Conservation (phyloP, 257 asterid genomes). For the Nicotiana tabacum region DNA sequence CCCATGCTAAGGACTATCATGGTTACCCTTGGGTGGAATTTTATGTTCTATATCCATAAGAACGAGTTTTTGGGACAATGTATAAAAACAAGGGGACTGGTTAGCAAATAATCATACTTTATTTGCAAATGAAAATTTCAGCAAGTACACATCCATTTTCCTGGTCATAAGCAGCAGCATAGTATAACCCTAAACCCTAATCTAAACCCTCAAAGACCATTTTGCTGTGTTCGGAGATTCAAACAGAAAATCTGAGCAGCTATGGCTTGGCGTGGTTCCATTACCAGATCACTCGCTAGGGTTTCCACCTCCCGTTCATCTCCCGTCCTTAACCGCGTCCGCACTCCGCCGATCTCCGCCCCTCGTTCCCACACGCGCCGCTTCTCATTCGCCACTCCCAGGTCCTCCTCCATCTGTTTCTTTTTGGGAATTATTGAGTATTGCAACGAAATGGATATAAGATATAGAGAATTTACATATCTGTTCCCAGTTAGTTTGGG, state of each 20-base stretch:
- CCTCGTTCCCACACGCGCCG: constrained; percentile 65
- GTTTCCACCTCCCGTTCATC: constrained; percentile 73
- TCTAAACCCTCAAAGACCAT: constrained; percentile 26
- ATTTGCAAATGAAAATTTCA: background rate
- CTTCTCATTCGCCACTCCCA: constrained; percentile 63
- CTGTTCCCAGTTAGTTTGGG: background rate
- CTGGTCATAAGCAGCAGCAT: constrained; percentile 19
- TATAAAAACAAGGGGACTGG: background rate
- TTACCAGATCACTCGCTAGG: constrained; percentile 73
- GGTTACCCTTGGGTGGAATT: background rate
- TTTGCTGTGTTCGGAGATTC: background rate
- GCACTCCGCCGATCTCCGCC: constrained; percentile 49
- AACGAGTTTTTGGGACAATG: background rate
- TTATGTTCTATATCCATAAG: background rate
- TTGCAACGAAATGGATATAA: background rate
- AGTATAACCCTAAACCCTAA: constrained; percentile 29
- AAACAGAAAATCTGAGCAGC: constrained; percentile 1
- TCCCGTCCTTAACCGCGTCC: constrained; percentile 44
- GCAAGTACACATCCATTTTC: background rate
- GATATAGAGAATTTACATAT: background rate
- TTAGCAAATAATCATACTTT: background rate
- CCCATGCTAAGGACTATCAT: too few species aligned
- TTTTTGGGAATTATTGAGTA: background rate
- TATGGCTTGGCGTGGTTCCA: constrained; percentile 94
- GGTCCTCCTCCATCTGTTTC: constrained; percentile 32